Evolutionary conservation across 306 rosid species (phyloP).

Genomic region (Pachyrhizus erosus): DNA sequence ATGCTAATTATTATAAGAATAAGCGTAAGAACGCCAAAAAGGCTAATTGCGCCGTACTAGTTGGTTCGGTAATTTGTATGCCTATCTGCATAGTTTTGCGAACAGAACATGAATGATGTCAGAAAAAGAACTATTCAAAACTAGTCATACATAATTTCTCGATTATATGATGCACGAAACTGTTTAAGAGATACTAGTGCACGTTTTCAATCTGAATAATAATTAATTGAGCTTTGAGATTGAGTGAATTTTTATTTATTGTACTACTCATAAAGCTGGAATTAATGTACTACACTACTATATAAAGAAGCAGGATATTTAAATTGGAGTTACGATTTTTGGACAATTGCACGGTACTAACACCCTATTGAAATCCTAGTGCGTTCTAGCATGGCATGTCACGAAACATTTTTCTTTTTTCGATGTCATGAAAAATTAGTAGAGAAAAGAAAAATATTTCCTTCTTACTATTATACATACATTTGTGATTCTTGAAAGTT

Average conservation of each 20-base stretch:
- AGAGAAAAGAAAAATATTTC: background rate
- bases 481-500: background rate
- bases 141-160: background rate
- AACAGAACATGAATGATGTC: constrained; percentile 12
- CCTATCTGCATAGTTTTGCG: constrained; percentile 1
- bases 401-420: background rate
- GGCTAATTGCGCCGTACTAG: background rate
- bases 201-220: background rate
- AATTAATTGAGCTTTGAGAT: background rate
- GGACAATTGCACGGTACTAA: background rate
- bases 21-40: background rate
- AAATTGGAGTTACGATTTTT: background rate
- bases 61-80: background rate
- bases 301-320: background rate
- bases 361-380: background rate
- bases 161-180: background rate
- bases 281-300: background rate
- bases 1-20: constrained; percentile 4
- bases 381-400: background rate
- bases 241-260: background rate
- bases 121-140: constrained; percentile 19
- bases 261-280: background rate
- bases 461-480: background rate
- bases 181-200: background rate
- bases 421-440: no score